phyloP scores from a whole-genome alignment of 768 basidiomycete species.

The Hypholoma sublateritium region DNA sequence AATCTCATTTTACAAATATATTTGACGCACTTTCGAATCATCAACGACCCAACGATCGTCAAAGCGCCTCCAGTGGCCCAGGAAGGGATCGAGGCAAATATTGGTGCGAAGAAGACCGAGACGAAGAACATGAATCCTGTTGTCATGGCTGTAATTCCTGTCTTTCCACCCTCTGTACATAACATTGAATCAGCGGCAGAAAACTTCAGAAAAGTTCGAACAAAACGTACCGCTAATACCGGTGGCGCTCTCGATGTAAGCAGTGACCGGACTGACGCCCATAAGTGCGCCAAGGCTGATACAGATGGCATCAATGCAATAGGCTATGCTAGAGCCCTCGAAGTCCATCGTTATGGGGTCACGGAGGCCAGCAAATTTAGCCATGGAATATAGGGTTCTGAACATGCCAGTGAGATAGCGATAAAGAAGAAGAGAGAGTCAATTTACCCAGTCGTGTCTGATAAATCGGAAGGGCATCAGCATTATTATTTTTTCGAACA shows the following conservation, averaged over 20 bases:
- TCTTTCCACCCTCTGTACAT: constrained; percentile 84
- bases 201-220: not conserved
- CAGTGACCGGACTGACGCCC: constrained; percentile 80
- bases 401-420: not conserved
- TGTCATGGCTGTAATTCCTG: constrained; percentile 76
- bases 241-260: constrained; percentile 81
- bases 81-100: constrained; percentile 82
- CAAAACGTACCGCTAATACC: constrained; percentile 62
- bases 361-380: constrained; percentile 84
- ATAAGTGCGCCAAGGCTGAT: constrained; percentile 81
- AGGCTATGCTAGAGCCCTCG: constrained; percentile 81
- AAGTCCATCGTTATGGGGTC: constrained; percentile 86
- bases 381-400: constrained; percentile 86
- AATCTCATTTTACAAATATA: constrained; percentile 2
- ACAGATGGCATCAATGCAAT: constrained; percentile 79
- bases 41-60: constrained; percentile 81
- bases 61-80: constrained; percentile 90
- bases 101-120: constrained; percentile 84
- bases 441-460: constrained; percentile 43
- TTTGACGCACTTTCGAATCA: constrained; percentile 71
- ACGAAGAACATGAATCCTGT: constrained; percentile 79
- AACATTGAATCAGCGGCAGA: not conserved
- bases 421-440: not conserved
- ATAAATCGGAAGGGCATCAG: not conserved
- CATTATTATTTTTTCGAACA: not conserved